Evolutionary conservation across 805 yeast genomes (phyloP).

Genomic region (Yarrowia sp.): DNA sequence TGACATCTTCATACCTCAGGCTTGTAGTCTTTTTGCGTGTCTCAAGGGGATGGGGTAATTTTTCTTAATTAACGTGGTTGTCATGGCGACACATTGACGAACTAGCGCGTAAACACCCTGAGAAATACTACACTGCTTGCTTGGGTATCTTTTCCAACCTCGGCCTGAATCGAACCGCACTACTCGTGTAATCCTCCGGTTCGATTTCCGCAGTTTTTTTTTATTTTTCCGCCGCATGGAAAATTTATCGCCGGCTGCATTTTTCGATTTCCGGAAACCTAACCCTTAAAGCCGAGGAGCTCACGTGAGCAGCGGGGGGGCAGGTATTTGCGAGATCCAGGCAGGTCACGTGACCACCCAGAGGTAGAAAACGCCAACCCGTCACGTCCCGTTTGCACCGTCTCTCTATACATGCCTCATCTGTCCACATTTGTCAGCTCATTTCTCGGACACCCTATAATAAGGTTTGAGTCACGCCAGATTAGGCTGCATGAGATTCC

Average conservation of each 20-base stretch:
- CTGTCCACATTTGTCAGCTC: background rate
- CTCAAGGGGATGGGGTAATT: too few species aligned
- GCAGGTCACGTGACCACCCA: constrained; percentile 5
- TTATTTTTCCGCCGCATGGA: background rate
- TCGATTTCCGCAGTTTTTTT: too few species aligned
- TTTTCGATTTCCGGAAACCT: constrained; percentile 2
- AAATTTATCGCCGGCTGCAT: background rate
- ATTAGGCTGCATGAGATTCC: constrained; percentile 28
- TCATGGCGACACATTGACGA: too few species aligned
- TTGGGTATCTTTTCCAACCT: background rate
- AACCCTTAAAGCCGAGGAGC: constrained; percentile 4
- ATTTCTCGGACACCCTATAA: background rate
- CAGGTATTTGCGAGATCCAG: background rate
- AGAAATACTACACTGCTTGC: too few species aligned
- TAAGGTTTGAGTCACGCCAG: constrained; percentile 19
- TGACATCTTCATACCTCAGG: background rate
- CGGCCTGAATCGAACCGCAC: background rate
- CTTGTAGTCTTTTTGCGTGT: background rate
- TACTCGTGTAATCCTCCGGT: too few species aligned
- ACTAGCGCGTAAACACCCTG: too few species aligned
- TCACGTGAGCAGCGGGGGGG: too few species aligned
- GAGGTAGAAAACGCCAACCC: background rate
- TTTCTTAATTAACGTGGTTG: too few species aligned
- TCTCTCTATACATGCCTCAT: too few species aligned
- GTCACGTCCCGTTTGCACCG: too few species aligned